Evolutionary conservation across 352 stramenopile genomes (phyloP).

Genomic region (Phytophthora megakarya): DNA sequence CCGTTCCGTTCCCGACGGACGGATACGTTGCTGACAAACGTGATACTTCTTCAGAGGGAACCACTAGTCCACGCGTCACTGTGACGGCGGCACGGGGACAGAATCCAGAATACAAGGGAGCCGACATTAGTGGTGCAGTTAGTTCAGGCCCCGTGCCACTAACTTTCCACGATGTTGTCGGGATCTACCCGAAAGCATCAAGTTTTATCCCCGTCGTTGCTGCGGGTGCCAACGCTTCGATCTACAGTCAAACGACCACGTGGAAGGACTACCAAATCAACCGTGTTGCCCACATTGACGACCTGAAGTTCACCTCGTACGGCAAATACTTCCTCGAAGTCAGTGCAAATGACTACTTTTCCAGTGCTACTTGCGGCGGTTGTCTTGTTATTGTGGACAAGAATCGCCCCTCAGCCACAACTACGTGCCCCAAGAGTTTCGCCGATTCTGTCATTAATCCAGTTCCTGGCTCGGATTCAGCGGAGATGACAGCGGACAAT

Average conservation of each 20-base stretch:
- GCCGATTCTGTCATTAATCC: constrained; percentile 33
- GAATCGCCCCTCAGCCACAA: constrained; percentile 46
- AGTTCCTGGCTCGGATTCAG: constrained; percentile 6
- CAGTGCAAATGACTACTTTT: constrained; percentile 57
- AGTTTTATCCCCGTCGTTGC: constrained; percentile 22
- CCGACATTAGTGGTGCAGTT: constrained; percentile 17
- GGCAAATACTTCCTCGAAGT: constrained; percentile 65
- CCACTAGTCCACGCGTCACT: constrained; percentile 25
- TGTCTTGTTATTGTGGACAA: constrained; percentile 65
- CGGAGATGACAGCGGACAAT: constrained; percentile 39
- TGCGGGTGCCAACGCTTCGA: not conserved
- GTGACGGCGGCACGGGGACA: constrained; percentile 19
- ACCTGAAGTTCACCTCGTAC: constrained; percentile 44
- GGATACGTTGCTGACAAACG: constrained; percentile 61
- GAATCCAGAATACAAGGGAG: constrained; percentile 26
- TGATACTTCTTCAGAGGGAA: constrained; percentile 28
- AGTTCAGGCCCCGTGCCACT: constrained; percentile 4
- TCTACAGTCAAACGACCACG: constrained; percentile 22
- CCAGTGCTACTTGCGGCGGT: constrained; percentile 43
- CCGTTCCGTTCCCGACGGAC: constrained; percentile 57
- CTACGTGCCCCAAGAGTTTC: constrained; percentile 44
- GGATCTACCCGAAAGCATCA: constrained; percentile 1
- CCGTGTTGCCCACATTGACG: constrained; percentile 44
- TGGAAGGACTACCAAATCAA: constrained; percentile 64
- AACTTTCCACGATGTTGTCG: constrained; percentile 24